Evolutionary conservation across 2,329 filamentous ascomycete species (phyloP), one percentile per base, ranked within the genome.

Genomic region (Didymella sp.): DNA sequence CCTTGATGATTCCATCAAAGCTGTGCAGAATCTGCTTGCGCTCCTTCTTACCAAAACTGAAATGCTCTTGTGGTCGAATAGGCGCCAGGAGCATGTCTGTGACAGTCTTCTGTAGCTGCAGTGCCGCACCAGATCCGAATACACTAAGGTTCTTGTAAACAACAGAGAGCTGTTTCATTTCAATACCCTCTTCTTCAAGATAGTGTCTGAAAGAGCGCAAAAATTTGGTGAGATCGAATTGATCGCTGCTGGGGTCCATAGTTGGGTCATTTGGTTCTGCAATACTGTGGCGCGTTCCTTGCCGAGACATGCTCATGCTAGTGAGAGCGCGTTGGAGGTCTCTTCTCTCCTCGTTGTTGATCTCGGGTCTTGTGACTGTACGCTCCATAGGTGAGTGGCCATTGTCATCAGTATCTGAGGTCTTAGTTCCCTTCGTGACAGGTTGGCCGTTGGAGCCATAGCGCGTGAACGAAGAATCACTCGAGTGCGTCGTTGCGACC

Each of bases 21-120:
- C 81, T 76, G 40, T 77, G 78, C 21, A 87, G 65, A 56, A 86
- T 87, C 2, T 82, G 80, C 63, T 85, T 86, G 59, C 82, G 81
- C 0, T 79, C 73, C 17, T 79, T 76, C 40, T 79, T 79, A 21
- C 72, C 70, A 40, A 76, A 71, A 52, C 79, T 82, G 46, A 89
- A 78, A 38, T 82, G 76, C 54, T 90, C 84, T 1, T 82, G 79
- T 0, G 85, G 69, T 1, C 85, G 80, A 21, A 90, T 75, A 0
- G 87, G 89, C 0, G 83, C 79, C 58, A 83, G 72, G 21, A 90
- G 70, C 7, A 85, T 74, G 1, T 86, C 86, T 2, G 79, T 81
- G 3, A 92, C 86, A 2, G 85, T 91, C 52, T 86, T 80, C 68
- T 92, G 89, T 1, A 91, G 78, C 61, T 90, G 87, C 22, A 92